phyloP scores from a whole-genome alignment of 345 rosid species.

The Odontarrhena argentea region DNA sequence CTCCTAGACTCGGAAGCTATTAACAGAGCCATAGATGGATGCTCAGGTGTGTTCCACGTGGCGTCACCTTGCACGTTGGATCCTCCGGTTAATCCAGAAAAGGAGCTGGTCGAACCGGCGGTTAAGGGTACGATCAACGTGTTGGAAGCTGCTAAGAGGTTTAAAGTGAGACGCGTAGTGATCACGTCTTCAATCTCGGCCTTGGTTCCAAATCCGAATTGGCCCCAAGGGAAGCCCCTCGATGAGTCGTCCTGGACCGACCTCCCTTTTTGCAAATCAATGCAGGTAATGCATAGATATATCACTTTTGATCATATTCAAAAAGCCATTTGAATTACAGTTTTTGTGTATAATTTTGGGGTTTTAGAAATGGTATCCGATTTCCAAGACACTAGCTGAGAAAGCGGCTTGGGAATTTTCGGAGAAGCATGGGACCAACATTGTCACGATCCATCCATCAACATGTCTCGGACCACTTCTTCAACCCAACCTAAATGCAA shows the following conservation, averaged over 20 bases:
- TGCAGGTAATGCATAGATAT: constrained; percentile 35
- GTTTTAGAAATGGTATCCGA: constrained; percentile 75
- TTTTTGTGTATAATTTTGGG: neutral
- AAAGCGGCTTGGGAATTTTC: constrained; percentile 75
- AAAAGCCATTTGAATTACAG: too few relatives aligned
- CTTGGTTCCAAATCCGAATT: constrained; percentile 66
- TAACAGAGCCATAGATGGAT: constrained; percentile 60
- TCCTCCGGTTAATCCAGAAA: constrained; percentile 61
- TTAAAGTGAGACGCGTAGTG: constrained; percentile 70
- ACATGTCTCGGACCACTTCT: constrained; percentile 74
- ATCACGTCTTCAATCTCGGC: constrained; percentile 83
- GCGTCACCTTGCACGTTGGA: constrained; percentile 86
- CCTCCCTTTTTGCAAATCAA: constrained; percentile 66
- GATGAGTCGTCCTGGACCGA: constrained; percentile 88
- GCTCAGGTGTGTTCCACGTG: constrained; percentile 83
- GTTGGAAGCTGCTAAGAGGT: constrained; percentile 57
- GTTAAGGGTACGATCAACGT: constrained; percentile 78
- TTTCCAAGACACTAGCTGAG: constrained; percentile 84
- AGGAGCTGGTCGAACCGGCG: constrained; percentile 71
- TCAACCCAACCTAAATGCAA: constrained; percentile 76
- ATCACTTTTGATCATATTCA: neutral
- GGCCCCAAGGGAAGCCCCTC: constrained; percentile 53
- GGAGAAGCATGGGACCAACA: constrained; percentile 59
- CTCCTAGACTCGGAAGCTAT: constrained; percentile 60
- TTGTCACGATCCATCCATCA: constrained; percentile 72